Base-by-base conservation (phyloP, 495 filamentous ascomycete genomes). In the Penicillium daleae region DNA sequence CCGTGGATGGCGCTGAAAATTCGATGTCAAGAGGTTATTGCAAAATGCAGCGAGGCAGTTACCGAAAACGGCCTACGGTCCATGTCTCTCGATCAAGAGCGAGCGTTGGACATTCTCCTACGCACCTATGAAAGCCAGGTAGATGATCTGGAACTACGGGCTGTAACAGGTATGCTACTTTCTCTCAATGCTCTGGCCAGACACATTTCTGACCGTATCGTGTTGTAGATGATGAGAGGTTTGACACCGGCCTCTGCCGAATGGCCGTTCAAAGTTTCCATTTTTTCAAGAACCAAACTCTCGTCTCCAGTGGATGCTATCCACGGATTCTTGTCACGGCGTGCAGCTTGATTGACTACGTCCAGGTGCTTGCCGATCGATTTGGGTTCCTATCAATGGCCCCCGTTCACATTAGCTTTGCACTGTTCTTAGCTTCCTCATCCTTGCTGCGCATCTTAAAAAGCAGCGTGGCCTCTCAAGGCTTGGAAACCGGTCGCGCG, bases 381-480 rank as follows among this genome's bases (percentile, higher is more conserved):
- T 61, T 75, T 2, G 59, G 55, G 1, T 56, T 56, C 12, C 44
- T 78, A 1, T 64, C 71, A 3, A 68, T 72, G 52, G 62, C 64
- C 6, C 78, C 80, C 3, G 51, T 70, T 2, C 74, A 77, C 29
- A 61, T 79, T 26, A 53, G 55, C 19, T 78, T 74, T 31, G 72
- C 56, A 8, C 24, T 80, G 3, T 63, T 80, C 12, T 50, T 82
- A 0, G 73, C 79, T 1, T 69, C 76, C 1, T 62, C 70, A 2
- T 55, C 75, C 1, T 64, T 83, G 12, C 60, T 82, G 8, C 75
- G 80, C 1, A 74, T 82, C 6, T 65, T 79, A 39, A 80, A 81
- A 62, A 78, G 74, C 22, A 59, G 24, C 26, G 37, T 69, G 6
- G 60, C 71, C 6, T 67, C 61, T 0, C 55, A 61, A 0, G 69